A percentile compares a stretch with the other conserved stretches of the same genome.
Conservation (phyloP, 805 yeast genomes). For the Metschnikowia arizonensis region DNA sequence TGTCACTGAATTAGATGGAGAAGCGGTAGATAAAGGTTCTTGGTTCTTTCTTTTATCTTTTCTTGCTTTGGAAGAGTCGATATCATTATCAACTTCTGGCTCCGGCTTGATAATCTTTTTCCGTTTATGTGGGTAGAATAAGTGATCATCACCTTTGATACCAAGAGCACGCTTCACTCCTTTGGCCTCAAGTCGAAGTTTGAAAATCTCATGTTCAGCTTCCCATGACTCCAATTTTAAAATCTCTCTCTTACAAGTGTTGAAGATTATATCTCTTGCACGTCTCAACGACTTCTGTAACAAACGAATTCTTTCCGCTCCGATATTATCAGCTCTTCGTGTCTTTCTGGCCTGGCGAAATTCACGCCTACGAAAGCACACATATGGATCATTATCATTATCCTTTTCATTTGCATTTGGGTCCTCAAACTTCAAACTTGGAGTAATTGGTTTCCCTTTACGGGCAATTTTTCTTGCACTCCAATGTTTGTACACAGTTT, state of each 20-base stretch:
- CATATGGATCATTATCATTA: conserved; percentile 84
- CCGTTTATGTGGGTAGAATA: conserved; percentile 71
- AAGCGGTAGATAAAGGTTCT: conserved; percentile 12
- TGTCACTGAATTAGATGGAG: conserved; percentile 6
- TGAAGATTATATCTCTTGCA: conserved; percentile 63
- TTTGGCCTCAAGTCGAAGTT: conserved; percentile 68
- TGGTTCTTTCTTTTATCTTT: conserved; percentile 17
- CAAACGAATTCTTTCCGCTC: conserved; percentile 74
- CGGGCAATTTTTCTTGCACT: conserved; percentile 64
- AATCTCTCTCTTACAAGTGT: conserved; percentile 73
- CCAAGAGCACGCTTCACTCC: conserved; percentile 68
- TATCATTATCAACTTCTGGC: conserved; percentile 35
- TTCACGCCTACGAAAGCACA: conserved; percentile 93
- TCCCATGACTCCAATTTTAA: conserved; percentile 58
- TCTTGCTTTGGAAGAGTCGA: conserved; percentile 10
- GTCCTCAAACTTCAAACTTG: conserved; percentile 78
- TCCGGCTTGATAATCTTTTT: conserved; percentile 43
- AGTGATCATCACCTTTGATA: conserved; percentile 80
- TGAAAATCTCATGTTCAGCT: conserved; percentile 64
- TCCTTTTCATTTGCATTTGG: conserved; percentile 73
- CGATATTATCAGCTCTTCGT: conserved; percentile 86
- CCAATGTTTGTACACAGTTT: conserved; percentile 76
- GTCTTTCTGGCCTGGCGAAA: conserved; percentile 94
- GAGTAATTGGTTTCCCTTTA: conserved; percentile 67
- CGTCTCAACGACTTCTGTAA: conserved; percentile 72